These are phyloP conservation scores for Cryptococcus sp. DNA, from an alignment of 1,284 basidiomycete species.

Conservation along the genomic window DNA sequence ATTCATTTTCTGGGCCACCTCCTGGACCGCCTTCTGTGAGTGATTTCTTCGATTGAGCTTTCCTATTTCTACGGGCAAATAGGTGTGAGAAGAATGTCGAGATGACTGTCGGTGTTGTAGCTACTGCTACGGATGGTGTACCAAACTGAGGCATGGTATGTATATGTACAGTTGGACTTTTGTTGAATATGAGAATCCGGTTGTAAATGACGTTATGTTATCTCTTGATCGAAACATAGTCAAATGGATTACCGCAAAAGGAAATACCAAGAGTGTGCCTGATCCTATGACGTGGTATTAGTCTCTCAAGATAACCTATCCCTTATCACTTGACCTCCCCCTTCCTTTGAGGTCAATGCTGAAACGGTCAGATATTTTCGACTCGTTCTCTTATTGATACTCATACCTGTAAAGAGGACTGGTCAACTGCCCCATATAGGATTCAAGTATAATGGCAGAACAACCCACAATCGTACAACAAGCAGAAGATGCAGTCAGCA, in stretches of 20 bases:
- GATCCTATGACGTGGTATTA: not conserved
- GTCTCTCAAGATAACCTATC: too few species aligned
- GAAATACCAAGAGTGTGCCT: too few species aligned
- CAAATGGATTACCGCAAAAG: too few species aligned
- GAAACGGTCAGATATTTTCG: not conserved
- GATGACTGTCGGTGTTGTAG: constrained; percentile 43
- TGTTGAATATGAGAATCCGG: too few species aligned
- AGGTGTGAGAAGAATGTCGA: constrained; percentile 41
- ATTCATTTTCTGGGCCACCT: constrained; percentile 37
- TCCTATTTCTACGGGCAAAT: constrained; percentile 23
- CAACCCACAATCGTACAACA: constrained; percentile 27
- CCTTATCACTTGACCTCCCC: too few species aligned
- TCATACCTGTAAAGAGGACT: not conserved
- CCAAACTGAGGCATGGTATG: constrained; percentile 10
- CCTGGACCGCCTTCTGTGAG: constrained; percentile 27
- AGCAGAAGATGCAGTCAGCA: constrained; percentile 29
- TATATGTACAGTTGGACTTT: too few species aligned
- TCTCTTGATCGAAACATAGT: too few species aligned
- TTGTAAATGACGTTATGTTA: too few species aligned
- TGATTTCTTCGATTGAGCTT: constrained; percentile 15
- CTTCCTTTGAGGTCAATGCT: not conserved
- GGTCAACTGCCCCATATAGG: not conserved
- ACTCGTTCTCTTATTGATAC: not conserved
- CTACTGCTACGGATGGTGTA: constrained; percentile 36
- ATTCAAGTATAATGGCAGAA: constrained; percentile 16